A percentile compares a stretch with the other conserved stretches of the same genome.
phyloP scores from a whole-genome alignment of 352 stramenopile genomes.

The Phytophthora palmivora region DNA sequence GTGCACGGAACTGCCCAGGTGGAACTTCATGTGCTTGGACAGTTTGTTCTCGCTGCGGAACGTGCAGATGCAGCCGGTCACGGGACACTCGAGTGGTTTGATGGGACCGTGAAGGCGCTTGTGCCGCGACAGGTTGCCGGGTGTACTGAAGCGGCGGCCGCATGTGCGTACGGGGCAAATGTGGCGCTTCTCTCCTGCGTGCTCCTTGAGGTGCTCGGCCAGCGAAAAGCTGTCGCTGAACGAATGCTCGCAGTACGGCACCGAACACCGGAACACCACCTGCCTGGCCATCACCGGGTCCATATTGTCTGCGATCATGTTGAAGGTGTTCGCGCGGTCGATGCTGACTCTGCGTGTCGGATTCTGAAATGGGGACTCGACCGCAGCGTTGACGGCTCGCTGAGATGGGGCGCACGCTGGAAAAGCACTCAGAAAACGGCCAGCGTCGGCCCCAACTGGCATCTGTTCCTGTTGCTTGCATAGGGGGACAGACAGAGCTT shows the following conservation, averaged over 20 bases:
- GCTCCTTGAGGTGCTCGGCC: conserved; percentile 55
- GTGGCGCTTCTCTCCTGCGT: conserved; percentile 56
- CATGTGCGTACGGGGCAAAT: conserved; percentile 60
- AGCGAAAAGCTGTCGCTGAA: conserved; percentile 47
- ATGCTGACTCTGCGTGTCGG: neutral
- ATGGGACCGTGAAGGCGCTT: conserved; percentile 65
- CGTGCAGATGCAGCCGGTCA: conserved; percentile 52
- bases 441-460: conserved; percentile 12
- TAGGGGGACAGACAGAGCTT: neutral
- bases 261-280: conserved; percentile 38
- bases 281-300: conserved; percentile 7
- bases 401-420: conserved; percentile 34
- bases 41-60: conserved; percentile 70
- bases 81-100: conserved; percentile 56
- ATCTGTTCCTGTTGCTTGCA: conserved; percentile 18
- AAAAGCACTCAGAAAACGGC: conserved; percentile 39
- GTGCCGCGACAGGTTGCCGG: conserved; percentile 66
- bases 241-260: conserved; percentile 43
- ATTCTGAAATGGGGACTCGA: too few relatives aligned
- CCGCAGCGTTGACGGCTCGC: conserved; percentile 20
- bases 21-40: conserved; percentile 73
- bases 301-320: conserved; percentile 10
- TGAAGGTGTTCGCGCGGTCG: neutral
- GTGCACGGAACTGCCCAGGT: conserved; percentile 57
- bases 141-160: conserved; percentile 58